Evolutionary conservation across 768 basidiomycete genomes (phyloP), one percentile per base, ranked within the genome.

Genomic region (Termitomyces sp.): DNA sequence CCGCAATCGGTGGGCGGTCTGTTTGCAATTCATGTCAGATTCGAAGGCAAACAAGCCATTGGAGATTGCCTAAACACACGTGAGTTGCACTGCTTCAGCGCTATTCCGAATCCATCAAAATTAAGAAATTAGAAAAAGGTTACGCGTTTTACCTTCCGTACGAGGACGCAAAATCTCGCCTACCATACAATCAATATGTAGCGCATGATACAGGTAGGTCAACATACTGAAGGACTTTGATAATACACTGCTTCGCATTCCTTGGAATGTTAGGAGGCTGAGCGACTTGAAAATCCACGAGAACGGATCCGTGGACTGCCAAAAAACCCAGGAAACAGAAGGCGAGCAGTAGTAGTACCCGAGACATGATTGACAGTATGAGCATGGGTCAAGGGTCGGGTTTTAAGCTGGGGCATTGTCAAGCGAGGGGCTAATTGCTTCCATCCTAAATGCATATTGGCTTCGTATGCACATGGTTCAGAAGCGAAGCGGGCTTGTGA

Each of bases 1-100:
- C 89, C 89, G 67, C 89, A 91, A 62, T 85, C 80, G 10, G 80
- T 80, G 0, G 89, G 88, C 25, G 89, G 89, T 23, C 87, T 89
- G 17, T 14, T 19, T 19, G 5, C 49, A 42, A 51, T 14, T 27
- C n/a, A 48, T 40, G 48, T 49, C 34, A 41, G 34, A 5, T 9
- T 8, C 2, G 12, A n/a, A 23, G n/a, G 28, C 23, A 35, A 35
- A 12, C 25, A 41, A 23, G 28, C 30, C 12, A n/a, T n/a, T n/a
- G n/a, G n/a, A n/a, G n/a, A n/a, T n/a, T n/a, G n/a, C 21, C 8
- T 12, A 45, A 27, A 66, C 79, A 59, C 63, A 87, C 88, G 70
- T 73, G 59, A 80, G 82, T 56, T 84, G 74, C 5, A 86, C 84
- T 12, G 86, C 72, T 66, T 87, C 87, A 11, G 85, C 76, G 46